Evolutionary conservation across 345 rosid species (phyloP).

Genomic region (Rhodamnia argentea): DNA sequence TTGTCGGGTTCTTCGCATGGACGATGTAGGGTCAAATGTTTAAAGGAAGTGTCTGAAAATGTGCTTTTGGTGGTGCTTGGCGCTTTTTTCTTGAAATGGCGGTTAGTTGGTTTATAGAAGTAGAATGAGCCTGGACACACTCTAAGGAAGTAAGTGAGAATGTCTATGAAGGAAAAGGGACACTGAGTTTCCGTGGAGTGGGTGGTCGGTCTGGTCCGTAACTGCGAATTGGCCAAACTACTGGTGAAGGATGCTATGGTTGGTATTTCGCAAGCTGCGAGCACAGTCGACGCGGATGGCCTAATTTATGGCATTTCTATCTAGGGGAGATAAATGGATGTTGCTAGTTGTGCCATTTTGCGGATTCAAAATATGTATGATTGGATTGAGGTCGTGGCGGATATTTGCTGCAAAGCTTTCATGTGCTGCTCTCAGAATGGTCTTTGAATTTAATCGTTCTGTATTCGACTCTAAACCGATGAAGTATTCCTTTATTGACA

Average conservation of each 20-base stretch:
- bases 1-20: background rate
- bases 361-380: background rate
- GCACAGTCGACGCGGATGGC: background rate
- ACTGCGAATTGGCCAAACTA: background rate
- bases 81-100: background rate
- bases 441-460: background rate
- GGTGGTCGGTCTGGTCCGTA: background rate
- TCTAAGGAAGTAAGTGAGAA: background rate
- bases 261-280: background rate
- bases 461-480: background rate
- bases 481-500: slow-evolving; percentile 1
- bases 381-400: background rate
- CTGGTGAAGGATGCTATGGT: background rate
- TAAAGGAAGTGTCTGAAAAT: background rate
- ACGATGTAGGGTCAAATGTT: background rate
- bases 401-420: background rate
- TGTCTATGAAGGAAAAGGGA: background rate
- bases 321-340: background rate
- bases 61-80: background rate
- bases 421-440: background rate
- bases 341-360: background rate
- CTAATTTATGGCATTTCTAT: background rate
- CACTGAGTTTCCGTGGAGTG: background rate
- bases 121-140: background rate
- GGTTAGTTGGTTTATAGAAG: background rate